These are phyloP conservation scores for Dendrobium catenatum DNA, from an alignment of 106 monocot genomes.

Conservation along the genomic window DNA sequence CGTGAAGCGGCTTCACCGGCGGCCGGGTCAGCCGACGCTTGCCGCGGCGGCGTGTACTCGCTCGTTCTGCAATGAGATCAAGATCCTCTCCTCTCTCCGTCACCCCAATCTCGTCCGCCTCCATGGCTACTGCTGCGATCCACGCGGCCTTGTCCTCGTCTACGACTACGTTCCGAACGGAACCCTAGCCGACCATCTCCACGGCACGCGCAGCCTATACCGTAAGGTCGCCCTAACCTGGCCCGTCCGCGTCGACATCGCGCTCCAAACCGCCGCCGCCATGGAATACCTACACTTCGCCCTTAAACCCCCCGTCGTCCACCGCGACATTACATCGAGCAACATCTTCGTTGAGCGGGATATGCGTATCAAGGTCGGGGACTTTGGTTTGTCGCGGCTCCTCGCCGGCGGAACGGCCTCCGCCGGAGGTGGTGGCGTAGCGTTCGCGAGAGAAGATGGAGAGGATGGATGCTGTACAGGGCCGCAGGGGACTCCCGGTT, in stretches of 20 bases:
- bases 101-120: constrained; percentile 81
- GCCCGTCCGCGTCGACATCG: constrained; percentile 63
- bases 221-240: constrained; percentile 34
- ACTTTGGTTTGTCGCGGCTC: constrained; percentile 72
- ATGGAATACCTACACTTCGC: constrained; percentile 76
- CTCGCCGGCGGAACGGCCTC: constrained; percentile 17
- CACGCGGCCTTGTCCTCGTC: constrained; percentile 36
- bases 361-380: constrained; percentile 39
- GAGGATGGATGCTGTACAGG: constrained; percentile 54
- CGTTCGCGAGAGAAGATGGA: background rate
- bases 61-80: constrained; percentile 80
- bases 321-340: constrained; percentile 80
- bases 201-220: constrained; percentile 21
- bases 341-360: constrained; percentile 66
- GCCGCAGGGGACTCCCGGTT: constrained; percentile 80
- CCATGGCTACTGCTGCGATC: constrained; percentile 60
- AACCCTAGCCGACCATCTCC: constrained; percentile 73
- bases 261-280: constrained; percentile 55
- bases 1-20: constrained; percentile 66
- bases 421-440: background rate
- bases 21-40: constrained; percentile 24
- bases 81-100: constrained; percentile 68
- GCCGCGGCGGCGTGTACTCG: constrained; percentile 17
- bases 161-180: constrained; percentile 89
- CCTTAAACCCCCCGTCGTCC: constrained; percentile 71